Evolutionary conservation across 129 eudicot genomes (phyloP).

Genomic region (Logfia minima): DNA sequence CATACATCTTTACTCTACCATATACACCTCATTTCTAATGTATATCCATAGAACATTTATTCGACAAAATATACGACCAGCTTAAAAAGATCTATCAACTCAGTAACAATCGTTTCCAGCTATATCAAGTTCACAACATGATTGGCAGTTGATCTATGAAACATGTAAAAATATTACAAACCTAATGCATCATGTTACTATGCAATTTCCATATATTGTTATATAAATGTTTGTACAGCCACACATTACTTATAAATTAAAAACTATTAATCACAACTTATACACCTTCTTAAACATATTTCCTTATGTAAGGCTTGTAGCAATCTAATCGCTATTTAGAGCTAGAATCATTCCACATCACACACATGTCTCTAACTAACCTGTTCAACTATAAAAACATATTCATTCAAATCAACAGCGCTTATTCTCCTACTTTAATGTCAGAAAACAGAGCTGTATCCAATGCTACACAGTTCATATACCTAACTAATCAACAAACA

Average conservation of each 20-base stretch:
- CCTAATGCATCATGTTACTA: neutral
- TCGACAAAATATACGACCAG: neutral
- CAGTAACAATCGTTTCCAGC: neutral
- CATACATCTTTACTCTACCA: neutral
- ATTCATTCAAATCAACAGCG: constrained; percentile 13
- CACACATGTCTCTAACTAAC: neutral
- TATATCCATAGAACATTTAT: neutral
- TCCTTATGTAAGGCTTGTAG: neutral
- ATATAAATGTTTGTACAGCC: neutral
- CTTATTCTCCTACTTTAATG: neutral
- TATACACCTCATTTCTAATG: neutral
- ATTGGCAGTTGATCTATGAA: neutral
- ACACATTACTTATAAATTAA: constrained; percentile 7
- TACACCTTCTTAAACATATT: neutral
- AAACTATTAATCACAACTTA: neutral
- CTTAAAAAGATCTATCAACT: neutral
- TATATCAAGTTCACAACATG: neutral
- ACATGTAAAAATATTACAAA: neutral
- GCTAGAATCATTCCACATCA: constrained; percentile 15
- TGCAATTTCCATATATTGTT: neutral
- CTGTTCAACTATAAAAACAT: constrained; percentile 2
- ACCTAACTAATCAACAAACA: neutral
- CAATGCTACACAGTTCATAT: constrained; percentile 2
- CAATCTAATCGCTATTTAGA: neutral
- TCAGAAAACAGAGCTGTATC: neutral